These are phyloP conservation scores for Papilionanthe hybrid DNA, from an alignment of 116 monocot genomes.

Conservation along the genomic window DNA sequence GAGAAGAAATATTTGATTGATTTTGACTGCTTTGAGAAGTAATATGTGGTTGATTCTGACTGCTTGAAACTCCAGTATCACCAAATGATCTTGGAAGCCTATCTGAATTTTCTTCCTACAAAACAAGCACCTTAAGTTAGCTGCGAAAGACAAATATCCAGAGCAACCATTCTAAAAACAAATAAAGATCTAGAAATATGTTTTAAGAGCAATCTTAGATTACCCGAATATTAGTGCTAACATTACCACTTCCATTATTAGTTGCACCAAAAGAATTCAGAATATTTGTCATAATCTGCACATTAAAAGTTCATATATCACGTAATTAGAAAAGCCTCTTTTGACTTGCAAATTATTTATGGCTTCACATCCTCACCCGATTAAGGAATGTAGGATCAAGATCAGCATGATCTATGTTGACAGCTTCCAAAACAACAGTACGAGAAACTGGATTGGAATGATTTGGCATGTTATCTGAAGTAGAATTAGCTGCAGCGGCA, in stretches of 20 bases:
- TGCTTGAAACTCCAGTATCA: constrained; percentile 17
- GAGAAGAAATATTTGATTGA: constrained; percentile 24
- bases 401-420: constrained; percentile 66
- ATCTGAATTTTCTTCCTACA: constrained; percentile 37
- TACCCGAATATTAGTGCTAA: constrained; percentile 32
- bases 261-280: constrained; percentile 31
- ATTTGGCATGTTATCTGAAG: constrained; percentile 21
- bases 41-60: constrained; percentile 25
- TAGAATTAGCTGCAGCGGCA: constrained; percentile 38
- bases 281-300: constrained; percentile 44
- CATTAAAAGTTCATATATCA: constrained; percentile 10
- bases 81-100: constrained; percentile 30
- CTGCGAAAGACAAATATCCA: constrained; percentile 8
- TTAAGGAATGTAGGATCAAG: constrained; percentile 36
- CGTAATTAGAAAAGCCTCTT: not conserved
- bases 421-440: constrained; percentile 66
- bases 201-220: constrained; percentile 6
- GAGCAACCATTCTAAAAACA: not conserved
- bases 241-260: constrained; percentile 13
- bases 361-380: constrained; percentile 36
- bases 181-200: not conserved
- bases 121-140: constrained; percentile 16
- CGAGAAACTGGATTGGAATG: constrained; percentile 20
- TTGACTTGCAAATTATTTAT: constrained; percentile 2
- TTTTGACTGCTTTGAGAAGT: constrained; percentile 15